These are phyloP conservation scores for Areca catechu DNA, from an alignment of 176 grass and related monocot genomes.

Conservation along the genomic window DNA sequence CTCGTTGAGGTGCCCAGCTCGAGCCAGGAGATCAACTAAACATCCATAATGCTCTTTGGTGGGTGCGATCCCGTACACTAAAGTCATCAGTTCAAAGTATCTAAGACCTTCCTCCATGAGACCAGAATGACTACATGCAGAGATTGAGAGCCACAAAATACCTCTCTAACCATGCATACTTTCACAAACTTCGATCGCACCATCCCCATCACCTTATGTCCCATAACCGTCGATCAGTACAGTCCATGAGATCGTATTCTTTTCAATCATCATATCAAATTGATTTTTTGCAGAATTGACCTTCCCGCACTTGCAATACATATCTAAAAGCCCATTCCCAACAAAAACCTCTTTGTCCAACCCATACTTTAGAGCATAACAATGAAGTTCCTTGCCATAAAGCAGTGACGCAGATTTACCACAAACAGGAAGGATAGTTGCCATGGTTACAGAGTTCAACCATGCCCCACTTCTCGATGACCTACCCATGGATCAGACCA, in stretches of 20 bases:
- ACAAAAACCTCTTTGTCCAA: slow-evolving; percentile 19
- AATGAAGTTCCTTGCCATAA: slow-evolving; percentile 27
- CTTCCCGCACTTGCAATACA: slow-evolving; percentile 28
- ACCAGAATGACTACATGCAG: slow-evolving; percentile 37
- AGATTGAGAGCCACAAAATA: slow-evolving; percentile 25
- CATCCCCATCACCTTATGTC: slow-evolving; percentile 18
- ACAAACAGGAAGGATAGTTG: slow-evolving; percentile 19
- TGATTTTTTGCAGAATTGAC: slow-evolving; percentile 3
- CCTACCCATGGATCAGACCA: slow-evolving; percentile 14
- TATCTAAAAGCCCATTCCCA: slow-evolving; percentile 23
- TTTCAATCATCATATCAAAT: slow-evolving; percentile 24
- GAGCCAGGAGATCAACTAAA: slow-evolving; percentile 27
- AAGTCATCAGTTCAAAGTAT: slow-evolving; percentile 23
- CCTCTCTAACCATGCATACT: slow-evolving; percentile 19
- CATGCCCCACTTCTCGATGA: not conserved
- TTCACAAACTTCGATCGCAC: slow-evolving; percentile 18
- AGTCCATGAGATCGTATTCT: slow-evolving; percentile 21
- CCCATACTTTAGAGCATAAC: slow-evolving; percentile 27
- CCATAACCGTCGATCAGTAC: slow-evolving; percentile 26
- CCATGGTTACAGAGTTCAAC: slow-evolving; percentile 23
- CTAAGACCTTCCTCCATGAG: slow-evolving; percentile 20
- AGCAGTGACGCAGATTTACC: slow-evolving; percentile 10
- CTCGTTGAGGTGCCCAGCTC: slow-evolving; percentile 22
- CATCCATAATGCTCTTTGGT: slow-evolving; percentile 31
- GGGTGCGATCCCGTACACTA: slow-evolving; percentile 15